Base-by-base conservation (phyloP, 2,329 filamentous ascomycete species). In the Sclerotinia nivalis region DNA sequence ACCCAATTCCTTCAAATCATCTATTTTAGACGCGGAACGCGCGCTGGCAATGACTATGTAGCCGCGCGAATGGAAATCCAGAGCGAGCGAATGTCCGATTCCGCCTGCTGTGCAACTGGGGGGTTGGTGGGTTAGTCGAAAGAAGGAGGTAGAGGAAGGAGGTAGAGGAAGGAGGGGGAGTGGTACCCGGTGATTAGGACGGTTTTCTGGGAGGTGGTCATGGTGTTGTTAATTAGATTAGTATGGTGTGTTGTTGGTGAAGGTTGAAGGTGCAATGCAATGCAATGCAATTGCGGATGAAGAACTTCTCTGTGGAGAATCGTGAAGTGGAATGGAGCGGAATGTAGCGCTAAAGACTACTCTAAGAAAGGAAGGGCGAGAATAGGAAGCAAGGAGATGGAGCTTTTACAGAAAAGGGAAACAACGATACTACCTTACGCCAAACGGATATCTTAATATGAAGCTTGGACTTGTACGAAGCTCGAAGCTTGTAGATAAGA, bases 31-130 rank as follows among this genome's bases (percentile, higher is more conserved):
- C 1, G 76, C 74, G 62, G 77, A 79, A 22, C 82, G 78, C 6
- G 80, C 79, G 1, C 82, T 81, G 0, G 82, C 82, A 68, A 82
- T 80, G 40, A 84, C 82, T 13, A 77, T 76, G 31, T 80, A 75
- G 1, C 81, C 82, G 20, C 61, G 58, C 4, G 73, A 68, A 70
- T 81, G 79, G 70, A 83, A 81, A 54, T 80, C 80, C 25, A 75
- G 72, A 2, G 81, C 81, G 3, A 84, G 77, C 43, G 80, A 79
- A 58, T 81, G 77, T 22, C 82, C 82, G 28, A 83, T 79, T 37
- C 82, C 80, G 8, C 80, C 81, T 3, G 69, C 65, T 22, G 75
- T 72, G 61, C 76, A 76, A 18, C 75, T 77, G 55, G 5, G 22
- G 22, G 3, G 13, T 13, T 12, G 15, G 13, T 45, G 20, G 45